Evolutionary conservation across 169 alveolate species (phyloP), one percentile per base, ranked within the genome.

Genomic region (Eimeria acervulina): DNA sequence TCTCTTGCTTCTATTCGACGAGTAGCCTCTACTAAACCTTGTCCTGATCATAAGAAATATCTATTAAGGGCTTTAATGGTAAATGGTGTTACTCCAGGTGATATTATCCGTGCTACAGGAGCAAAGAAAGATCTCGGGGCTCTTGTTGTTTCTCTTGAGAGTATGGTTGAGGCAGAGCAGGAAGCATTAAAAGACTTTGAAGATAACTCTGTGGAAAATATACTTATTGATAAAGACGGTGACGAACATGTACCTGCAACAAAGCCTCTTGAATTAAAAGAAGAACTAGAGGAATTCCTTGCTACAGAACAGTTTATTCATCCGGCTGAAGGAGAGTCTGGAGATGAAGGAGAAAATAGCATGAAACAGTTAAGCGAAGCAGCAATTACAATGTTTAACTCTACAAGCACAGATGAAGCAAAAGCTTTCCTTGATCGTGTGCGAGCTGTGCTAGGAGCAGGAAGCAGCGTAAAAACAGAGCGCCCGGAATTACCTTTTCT

Each of bases 1-100:
- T n/a, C 89, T 21, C 28, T 80, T 21, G 89, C 68, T n/a, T 80
- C 89, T 8, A 21, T 80, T 33, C 38, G 40, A 15, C 61, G 66
- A 12, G 66, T 80, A 10, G 59, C 89, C 15, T 21, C 12, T 42
- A 15, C 68, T 13, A 80, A 80, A 42, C 33, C 68, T 17, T 80
- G 89, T 33, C 89, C 89, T n/a, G 63, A 80, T 7, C 42, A 40
- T 23, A 80, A 44, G 66, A 36, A 42, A 21, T n/a, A 40, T 23
- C 89, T 80, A 19, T 38, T 80, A 8, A n/a, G 63, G 17, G 66
- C 26, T n/a, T 33, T 80, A 1, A 80, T 80, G 89, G 8, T 80
- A 8, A 42, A 44, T 40, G 89, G 89, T 10, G 66, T 80, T 33
- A 80, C 89, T 0, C 66, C 89, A 36, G 89, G 21, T 7, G 89